A percentile compares a stretch with the other conserved stretches of the same genome.
Conservation (phyloP, 306 rosid species). For the Cucurbita moschata region DNA sequence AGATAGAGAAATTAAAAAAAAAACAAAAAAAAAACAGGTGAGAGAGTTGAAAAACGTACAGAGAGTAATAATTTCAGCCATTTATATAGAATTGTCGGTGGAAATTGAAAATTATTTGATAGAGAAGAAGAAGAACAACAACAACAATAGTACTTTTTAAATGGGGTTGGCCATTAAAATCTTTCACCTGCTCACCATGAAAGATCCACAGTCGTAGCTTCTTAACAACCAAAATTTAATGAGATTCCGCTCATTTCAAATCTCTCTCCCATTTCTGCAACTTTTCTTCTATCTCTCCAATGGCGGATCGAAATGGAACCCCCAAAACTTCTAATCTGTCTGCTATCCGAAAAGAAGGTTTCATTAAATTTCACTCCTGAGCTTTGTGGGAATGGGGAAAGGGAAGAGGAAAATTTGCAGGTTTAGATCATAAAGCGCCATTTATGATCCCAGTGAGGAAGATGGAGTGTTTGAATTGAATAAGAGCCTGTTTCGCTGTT, state of each 20-base stretch:
- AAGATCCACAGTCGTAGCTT: conserved; percentile 20
- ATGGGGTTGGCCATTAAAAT: conserved; percentile 30
- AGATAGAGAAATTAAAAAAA: background rate
- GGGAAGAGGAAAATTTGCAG: background rate
- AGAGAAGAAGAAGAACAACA: background rate
- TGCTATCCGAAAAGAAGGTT: background rate
- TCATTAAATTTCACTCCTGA: background rate
- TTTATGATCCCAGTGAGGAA: background rate
- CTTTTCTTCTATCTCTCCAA: background rate
- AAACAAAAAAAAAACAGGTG: background rate
- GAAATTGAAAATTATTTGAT: conserved; percentile 3
- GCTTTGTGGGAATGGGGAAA: background rate
- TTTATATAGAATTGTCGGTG: conserved; percentile 52
- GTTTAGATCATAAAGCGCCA: background rate
- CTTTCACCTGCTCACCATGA: conserved; percentile 61
- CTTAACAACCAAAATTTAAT: conserved; percentile 34
- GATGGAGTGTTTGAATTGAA: background rate
- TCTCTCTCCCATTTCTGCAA: background rate
- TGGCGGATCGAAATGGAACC: background rate
- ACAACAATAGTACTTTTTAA: conserved; percentile 7
- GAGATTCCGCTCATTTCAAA: background rate
- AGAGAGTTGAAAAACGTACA: conserved; percentile 2
- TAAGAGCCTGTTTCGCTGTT: background rate
- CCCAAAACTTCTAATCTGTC: background rate
- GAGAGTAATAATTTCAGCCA: background rate